Conservation (phyloP, 1,139 yeast genomes). For the Meyerozyma guilliermondii region DNA sequence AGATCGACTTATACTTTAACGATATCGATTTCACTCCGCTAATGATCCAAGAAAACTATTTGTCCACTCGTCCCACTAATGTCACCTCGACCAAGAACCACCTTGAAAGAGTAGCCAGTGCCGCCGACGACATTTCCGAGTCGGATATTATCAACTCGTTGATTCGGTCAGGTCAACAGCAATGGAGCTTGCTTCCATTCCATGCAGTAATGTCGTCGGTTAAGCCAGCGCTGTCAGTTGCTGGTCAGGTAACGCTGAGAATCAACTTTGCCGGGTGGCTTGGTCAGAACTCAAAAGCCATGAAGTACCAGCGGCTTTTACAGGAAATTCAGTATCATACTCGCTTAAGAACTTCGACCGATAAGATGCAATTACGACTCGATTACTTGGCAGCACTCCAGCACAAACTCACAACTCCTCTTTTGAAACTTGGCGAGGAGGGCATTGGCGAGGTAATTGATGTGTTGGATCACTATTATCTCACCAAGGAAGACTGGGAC, state of each 20-base stretch:
- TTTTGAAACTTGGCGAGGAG: constrained; percentile 47
- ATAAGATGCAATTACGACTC: constrained; percentile 68
- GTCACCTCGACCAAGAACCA: constrained; percentile 38
- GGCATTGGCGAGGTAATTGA: constrained; percentile 65
- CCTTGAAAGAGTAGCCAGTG: constrained; percentile 61
- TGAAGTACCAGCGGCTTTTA: constrained; percentile 71
- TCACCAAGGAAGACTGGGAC: constrained; percentile 93
- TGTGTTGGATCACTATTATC: constrained; percentile 74
- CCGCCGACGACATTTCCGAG: constrained; percentile 80
- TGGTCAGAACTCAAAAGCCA: constrained; percentile 84
- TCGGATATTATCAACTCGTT: constrained; percentile 76
- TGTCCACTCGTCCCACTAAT: constrained; percentile 56
- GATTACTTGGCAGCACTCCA: constrained; percentile 70
- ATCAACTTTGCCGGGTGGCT: constrained; percentile 81
- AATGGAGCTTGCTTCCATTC: constrained; percentile 92
- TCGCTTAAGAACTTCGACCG: constrained; percentile 72
- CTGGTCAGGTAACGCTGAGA: constrained; percentile 68
- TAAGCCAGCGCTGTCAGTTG: constrained; percentile 69
- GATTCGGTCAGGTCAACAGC: constrained; percentile 89
- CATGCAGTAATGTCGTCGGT: constrained; percentile 89
- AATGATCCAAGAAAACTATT: constrained; percentile 94
- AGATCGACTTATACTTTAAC: constrained; percentile 85
- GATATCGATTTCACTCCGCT: constrained; percentile 93
- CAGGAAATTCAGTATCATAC: constrained; percentile 91
- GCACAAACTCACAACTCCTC: constrained; percentile 51